Evolutionary conservation across 768 basidiomycete genomes (phyloP).

Genomic region (Suillus brevipes): DNA sequence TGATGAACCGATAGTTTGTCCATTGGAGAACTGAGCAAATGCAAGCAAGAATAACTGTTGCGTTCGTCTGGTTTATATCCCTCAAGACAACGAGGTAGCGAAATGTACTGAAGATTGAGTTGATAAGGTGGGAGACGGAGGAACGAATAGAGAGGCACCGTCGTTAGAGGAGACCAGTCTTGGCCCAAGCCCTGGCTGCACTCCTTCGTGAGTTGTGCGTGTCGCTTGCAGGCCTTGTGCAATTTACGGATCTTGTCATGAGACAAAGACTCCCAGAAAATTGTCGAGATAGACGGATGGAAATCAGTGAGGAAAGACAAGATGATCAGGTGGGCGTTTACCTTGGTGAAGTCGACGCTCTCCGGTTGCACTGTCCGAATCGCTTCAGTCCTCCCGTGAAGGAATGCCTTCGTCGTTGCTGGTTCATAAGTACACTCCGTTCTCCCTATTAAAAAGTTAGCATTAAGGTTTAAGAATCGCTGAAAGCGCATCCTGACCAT

Average conservation of each 20-base stretch:
- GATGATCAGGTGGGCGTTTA: slow-evolving; percentile 24
- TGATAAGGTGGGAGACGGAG: slow-evolving; percentile 79
- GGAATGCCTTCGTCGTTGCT: slow-evolving; percentile 95
- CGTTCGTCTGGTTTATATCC: slow-evolving; percentile 61
- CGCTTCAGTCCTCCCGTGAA: slow-evolving; percentile 93
- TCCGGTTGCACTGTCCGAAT: slow-evolving; percentile 87
- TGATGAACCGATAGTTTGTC: slow-evolving; percentile 39
- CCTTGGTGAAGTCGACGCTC: slow-evolving; percentile 85
- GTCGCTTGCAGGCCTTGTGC: no score
- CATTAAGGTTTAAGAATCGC: background rate
- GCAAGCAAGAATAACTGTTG: slow-evolving; percentile 47
- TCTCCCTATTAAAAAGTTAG: slow-evolving; percentile 46
- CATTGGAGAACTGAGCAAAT: slow-evolving; percentile 46
- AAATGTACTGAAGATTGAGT: slow-evolving; percentile 64
- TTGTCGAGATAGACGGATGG: slow-evolving; percentile 48
- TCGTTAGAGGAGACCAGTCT: slow-evolving; percentile 68
- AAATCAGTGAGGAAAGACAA: background rate
- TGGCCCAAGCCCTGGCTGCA: slow-evolving; percentile 91
- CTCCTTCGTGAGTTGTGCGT: slow-evolving; percentile 83
- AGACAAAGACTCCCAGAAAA: slow-evolving; percentile 77
- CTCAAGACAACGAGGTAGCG: slow-evolving; percentile 57
- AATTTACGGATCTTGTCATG: slow-evolving; percentile 78
- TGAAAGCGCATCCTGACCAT: slow-evolving; percentile 49
- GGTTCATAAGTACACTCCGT: slow-evolving; percentile 97
- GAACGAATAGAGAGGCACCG: slow-evolving; percentile 40